Base-by-base conservation (phyloP, 345 rosid species). In the Syzygium oleosum region DNA sequence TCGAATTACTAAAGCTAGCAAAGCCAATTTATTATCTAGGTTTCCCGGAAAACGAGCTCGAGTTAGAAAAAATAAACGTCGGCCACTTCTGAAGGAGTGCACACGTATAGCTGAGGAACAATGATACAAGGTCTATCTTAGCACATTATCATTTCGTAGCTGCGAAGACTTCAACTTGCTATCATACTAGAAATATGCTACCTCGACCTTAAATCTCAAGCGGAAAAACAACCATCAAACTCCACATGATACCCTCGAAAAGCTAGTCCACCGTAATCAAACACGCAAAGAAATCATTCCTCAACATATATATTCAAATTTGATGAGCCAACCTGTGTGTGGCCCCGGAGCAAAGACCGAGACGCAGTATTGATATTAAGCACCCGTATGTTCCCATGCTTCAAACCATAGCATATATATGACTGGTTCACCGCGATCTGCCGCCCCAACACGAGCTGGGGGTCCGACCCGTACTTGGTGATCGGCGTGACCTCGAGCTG, bases 401-500 rank as follows among this genome's bases (percentile, higher is more conserved):
- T 97, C 56, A 97, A 89, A 4, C 98, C 99, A 34, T 97, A 97
- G 87, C 99, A 96, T 19, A 97, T 95, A 85, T 97, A 97, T 21
- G 90, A 90, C 91, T 90, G 91, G 85, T 94, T 97, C 46, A 95
- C 98, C 11, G 99, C 98, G 87, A 97, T 95, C 89, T 96, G 99
- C 10, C 97, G 90, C 14, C 99, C 99, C 41, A 97, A 89, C 2
- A 93, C 91, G 21, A 95, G 98, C 89, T 92, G 96, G 58, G 99
- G 98, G 87, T 97, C 99, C 65, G 98, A 96, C 10, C 89, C 92
- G 89, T 97, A 97, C 89, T 94, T 96, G 12, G 99, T 96, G 85
- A 98, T 98, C 51, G 99, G 99, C 86, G 96, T 95, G 65, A 93
- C 98, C 93, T 95, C 99, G 5, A 98, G 98, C 93, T 95, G 95